Base-by-base conservation (phyloP, 2,329 filamentous ascomycete species). In the Zymoseptoria brevis region DNA sequence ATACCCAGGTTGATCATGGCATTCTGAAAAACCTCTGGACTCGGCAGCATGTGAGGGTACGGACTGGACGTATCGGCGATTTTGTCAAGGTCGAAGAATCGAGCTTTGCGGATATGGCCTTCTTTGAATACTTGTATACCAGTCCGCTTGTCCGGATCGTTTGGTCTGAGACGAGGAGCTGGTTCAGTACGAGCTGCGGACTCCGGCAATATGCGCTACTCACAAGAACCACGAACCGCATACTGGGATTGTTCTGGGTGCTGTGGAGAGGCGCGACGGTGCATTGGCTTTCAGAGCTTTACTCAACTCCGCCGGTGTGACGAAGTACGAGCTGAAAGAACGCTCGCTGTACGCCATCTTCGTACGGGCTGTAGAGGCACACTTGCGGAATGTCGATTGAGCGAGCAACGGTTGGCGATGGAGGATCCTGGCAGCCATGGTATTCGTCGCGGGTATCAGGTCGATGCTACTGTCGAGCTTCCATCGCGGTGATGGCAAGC, bases 31-130 rank as follows among this genome's bases (percentile, higher is more conserved):
- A 84, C 81, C 69, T 89, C 85, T 45, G 89, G 81, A 7, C 83
- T 87, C 2, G 94, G 94, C 2, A 99, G 84, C 94, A 99, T 99
- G 74, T 99, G 94, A 7, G 94, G 93, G 73, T 96, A 97, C 1
- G 90, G 88, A 57, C 88, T 96, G 67, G 85, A 84, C 65, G 86
- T 86, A 75, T 99, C 92, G 69, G 94, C 90, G 72, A 96, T 83
- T 68, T 86, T 90, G 75, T 99, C 94, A 57, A 99, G 82, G 74
- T 99, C 92, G 74, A 99, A 99, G 83, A 97, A 99, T 30, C 91
- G 88, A 1, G 94, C 88, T 69, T 87, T 86, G 21, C 92, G 93
- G 64, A 99, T 94, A 68, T 90, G 89, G 71, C 86, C 84, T 72
- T 90, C 83, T 66, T 86, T 83, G 79, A 93, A 99, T 50, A 87